phyloP scores from a whole-genome alignment of 1,139 yeast species.

The Lodderomyces pseudojiufengensis region DNA sequence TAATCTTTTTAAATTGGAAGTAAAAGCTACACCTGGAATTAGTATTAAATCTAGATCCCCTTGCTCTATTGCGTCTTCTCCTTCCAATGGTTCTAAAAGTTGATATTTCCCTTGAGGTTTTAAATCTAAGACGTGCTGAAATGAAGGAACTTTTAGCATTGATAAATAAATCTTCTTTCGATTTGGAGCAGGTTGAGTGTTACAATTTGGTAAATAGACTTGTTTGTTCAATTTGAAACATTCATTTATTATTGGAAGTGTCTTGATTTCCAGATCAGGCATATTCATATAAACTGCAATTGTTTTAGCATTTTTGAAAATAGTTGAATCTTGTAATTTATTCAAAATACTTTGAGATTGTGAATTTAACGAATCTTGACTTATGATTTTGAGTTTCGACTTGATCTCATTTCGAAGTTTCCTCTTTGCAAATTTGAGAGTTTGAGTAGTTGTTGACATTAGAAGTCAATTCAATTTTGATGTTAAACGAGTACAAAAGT shows the following conservation, averaged over 20 bases:
- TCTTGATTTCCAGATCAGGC: constrained; percentile 60
- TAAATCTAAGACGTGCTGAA: constrained; percentile 42
- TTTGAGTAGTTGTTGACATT: too few species aligned
- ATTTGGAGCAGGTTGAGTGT: constrained; percentile 16
- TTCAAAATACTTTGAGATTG: constrained; percentile 26
- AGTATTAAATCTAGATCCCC: constrained; percentile 65
- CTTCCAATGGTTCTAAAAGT: constrained; percentile 61
- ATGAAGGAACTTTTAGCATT: constrained; percentile 49
- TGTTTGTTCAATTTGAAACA: constrained; percentile 44
- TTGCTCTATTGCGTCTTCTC: constrained; percentile 30
- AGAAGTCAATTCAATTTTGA: too few species aligned
- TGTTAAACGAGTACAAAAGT: too few species aligned
- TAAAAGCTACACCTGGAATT: constrained; percentile 85
- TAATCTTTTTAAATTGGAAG: constrained; percentile 50
- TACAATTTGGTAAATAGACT: constrained; percentile 54
- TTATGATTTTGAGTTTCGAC: constrained; percentile 13
- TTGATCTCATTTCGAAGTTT: constrained; percentile 21
- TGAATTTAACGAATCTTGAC: constrained; percentile 13
- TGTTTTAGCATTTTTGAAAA: constrained; percentile 40
- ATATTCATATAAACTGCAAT: constrained; percentile 67
- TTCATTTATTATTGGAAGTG: constrained; percentile 44
- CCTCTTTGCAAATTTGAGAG: constrained; percentile 15
- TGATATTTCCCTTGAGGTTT: constrained; percentile 67
- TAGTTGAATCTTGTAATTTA: constrained; percentile 29
- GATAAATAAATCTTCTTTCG: constrained; percentile 48